A percentile compares a stretch with the other conserved stretches of the same genome.
phyloP scores from a whole-genome alignment of 768 basidiomycete species.

The Asterophora lycoperdoides region DNA sequence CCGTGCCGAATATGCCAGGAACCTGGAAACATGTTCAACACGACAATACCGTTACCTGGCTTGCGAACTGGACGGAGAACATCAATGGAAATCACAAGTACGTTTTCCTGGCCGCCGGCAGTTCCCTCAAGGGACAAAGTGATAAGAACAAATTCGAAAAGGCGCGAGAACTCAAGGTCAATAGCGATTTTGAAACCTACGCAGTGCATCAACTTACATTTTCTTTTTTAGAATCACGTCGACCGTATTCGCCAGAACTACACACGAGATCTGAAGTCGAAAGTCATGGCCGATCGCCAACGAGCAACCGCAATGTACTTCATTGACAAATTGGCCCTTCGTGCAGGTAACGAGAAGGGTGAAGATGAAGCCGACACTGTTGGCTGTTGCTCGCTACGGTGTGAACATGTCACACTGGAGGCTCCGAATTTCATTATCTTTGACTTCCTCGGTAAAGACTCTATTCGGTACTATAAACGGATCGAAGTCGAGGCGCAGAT shows the following conservation, averaged over 20 bases:
- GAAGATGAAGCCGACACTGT: constrained; percentile 99
- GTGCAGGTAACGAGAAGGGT: constrained; percentile 99
- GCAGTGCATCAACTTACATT: background rate
- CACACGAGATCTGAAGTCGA: constrained; percentile 74
- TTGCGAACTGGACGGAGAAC: constrained; percentile 99
- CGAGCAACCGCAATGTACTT: constrained; percentile 99
- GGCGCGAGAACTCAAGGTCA: constrained; percentile 90
- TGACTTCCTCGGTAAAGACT: constrained; percentile 99
- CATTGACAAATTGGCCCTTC: constrained; percentile 93
- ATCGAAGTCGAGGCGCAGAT: constrained; percentile 88
- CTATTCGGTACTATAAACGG: constrained; percentile 93
- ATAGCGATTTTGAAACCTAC: constrained; percentile 9
- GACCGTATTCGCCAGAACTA: constrained; percentile 91
- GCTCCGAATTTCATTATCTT: constrained; percentile 86
- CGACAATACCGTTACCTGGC: constrained; percentile 97
- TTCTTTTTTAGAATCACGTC: constrained; percentile 68
- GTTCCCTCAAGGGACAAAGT: constrained; percentile 96
- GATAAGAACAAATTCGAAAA: constrained; percentile 99
- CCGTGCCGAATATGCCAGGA: constrained; percentile 88
- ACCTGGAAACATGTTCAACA: constrained; percentile 86
- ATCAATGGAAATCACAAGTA: constrained; percentile 95
- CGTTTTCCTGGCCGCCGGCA: constrained; percentile 96
- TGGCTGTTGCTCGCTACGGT: constrained; percentile 96
- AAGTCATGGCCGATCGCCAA: constrained; percentile 92
- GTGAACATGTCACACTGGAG: constrained; percentile 92